Conservation (phyloP, 352 stramenopile genomes). For the Pythium scleroteichum region DNA sequence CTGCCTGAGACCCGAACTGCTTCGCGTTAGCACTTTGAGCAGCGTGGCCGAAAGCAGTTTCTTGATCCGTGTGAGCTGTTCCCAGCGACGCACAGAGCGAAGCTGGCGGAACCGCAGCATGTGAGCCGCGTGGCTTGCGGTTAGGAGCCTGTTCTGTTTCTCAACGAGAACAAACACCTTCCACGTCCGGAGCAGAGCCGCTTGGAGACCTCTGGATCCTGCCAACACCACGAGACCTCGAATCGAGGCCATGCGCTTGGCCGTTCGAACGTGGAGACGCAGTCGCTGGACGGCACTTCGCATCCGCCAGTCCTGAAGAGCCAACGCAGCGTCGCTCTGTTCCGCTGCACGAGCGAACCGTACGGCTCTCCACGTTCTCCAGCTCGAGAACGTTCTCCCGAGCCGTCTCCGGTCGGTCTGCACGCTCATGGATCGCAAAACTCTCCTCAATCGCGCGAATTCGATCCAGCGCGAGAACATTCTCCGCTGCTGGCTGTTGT, state of each 20-base stretch:
- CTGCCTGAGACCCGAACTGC: slow-evolving; percentile 8
- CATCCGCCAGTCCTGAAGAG: slow-evolving; percentile 2
- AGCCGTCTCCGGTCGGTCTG: not conserved
- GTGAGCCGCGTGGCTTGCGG: not conserved
- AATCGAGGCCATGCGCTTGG: slow-evolving; percentile 10
- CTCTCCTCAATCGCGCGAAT: not conserved
- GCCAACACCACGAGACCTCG: slow-evolving; percentile 8
- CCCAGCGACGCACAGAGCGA: slow-evolving; percentile 30
- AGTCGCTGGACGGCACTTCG: slow-evolving; percentile 4
- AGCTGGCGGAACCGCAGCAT: slow-evolving; percentile 25
- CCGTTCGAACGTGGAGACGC: not conserved
- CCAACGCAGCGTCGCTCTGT: too few relatives aligned
- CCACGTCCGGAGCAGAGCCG: slow-evolving; percentile 9
- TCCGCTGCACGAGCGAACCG: too few relatives aligned
- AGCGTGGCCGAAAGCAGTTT: slow-evolving; percentile 30
- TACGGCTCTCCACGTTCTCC: slow-evolving; percentile 11
- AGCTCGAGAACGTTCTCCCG: not conserved
- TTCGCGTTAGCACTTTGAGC: slow-evolving; percentile 14
- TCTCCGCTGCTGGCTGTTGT: not conserved
- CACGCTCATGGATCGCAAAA: not conserved
- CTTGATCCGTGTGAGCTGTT: slow-evolving; percentile 14
- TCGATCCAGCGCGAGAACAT: slow-evolving; percentile 12
- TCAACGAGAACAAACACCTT: not conserved
- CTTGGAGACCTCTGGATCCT: slow-evolving; percentile 2
- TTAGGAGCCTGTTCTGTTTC: not conserved